Evolutionary conservation across 495 filamentous ascomycete species (phyloP), one percentile per base, ranked within the genome.

Genomic region (Cercophora samala): DNA sequence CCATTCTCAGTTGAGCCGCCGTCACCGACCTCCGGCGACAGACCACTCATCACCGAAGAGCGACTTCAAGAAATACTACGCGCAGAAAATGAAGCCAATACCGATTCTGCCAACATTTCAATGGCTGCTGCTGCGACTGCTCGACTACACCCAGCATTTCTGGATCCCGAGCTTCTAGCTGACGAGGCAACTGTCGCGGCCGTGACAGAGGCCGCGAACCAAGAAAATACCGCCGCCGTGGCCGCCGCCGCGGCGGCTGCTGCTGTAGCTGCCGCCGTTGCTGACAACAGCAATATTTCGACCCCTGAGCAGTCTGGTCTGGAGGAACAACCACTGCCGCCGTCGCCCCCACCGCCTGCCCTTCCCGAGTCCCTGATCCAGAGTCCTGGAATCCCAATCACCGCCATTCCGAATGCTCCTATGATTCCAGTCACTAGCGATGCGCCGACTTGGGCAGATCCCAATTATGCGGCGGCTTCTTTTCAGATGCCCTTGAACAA

Each of bases 51-150:
- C 2, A 59, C 75, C 19, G 80, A 82, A 32, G 80, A 81, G 59
- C 76, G 73, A 46, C 68, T 81, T 1, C 71, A 78, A 26, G 75
- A 68, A 19, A 68, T 78, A 5, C 68, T 82, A 0, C 73, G 75
- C 22, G 65, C 69, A 9, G 71, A 72, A 9, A 65, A 62, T 22
- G 60, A 63, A 2, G 71, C 68, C 2, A 72, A 70, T 23, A 62
- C 73, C 22, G 77, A 81, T 4, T 69, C 77, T 0, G 66, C 75
- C 0, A 78, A 77, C 46, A 67, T 84, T 5, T 76, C 78, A 3
- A 78, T 82, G 65, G 82, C 81, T 18, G 81, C 80, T 22, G 82
- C 82, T 4, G 82, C 81, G 5, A 78, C 84, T 0, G 82, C 82
- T 32, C 81, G 81, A 8, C 74, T 85, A 23, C 76, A 79, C 6